Evolutionary conservation across 164 flowering plant genomes (phyloP).

Genomic region (Piper betle): DNA sequence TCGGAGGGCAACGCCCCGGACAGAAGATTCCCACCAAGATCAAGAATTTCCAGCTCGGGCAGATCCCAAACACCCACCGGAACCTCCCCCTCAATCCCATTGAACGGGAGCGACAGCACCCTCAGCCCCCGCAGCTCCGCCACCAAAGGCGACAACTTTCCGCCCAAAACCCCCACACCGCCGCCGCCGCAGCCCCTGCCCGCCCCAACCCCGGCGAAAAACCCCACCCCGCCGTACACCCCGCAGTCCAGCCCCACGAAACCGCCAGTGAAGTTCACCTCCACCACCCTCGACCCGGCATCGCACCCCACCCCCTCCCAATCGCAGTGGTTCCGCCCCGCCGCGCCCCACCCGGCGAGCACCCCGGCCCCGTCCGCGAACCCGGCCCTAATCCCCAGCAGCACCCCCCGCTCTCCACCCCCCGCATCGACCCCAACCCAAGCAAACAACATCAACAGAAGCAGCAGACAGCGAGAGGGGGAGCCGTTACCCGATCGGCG

Average conservation of each 20-base stretch:
- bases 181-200: conserved; percentile 14
- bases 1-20: conserved; percentile 30
- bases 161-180: conserved; percentile 22
- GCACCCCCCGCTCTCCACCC: conserved; percentile 23
- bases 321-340: conserved; percentile 29
- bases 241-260: conserved; percentile 16
- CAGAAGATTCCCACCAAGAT: conserved; percentile 57
- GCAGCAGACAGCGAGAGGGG: conserved; percentile 4
- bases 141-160: conserved; percentile 30
- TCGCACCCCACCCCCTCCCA: conserved; percentile 71
- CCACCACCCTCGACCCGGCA: conserved; percentile 28
- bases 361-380: conserved; percentile 45
- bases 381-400: conserved; percentile 41
- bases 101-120: conserved; percentile 51
- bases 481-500: too few relatives aligned
- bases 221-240: conserved; percentile 11
- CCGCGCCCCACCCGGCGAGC: conserved; percentile 37
- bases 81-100: conserved; percentile 39
- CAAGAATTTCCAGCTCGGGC: conserved; percentile 42
- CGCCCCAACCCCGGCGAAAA: conserved; percentile 26
- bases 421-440: neutral
- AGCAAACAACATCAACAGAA: conserved; percentile 7
- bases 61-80: conserved; percentile 51
- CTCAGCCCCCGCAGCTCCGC: conserved; percentile 38
- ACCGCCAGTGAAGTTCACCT: conserved; percentile 28